These are phyloP conservation scores for Poronia punctata DNA, from an alignment of 495 filamentous ascomycete species.

Conservation along the genomic window DNA sequence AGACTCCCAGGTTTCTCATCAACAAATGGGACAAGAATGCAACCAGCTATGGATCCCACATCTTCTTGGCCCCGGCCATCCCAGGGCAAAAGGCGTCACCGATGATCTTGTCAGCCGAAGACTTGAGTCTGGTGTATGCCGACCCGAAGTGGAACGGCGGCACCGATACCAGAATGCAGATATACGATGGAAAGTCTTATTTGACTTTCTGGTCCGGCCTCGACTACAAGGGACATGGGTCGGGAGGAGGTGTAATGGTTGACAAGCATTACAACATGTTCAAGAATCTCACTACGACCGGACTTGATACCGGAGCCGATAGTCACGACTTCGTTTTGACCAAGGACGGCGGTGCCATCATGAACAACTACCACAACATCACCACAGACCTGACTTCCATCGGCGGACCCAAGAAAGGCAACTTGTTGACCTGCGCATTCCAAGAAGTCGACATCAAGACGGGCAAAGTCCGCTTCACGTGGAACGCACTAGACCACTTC, in stretches of 20 bases:
- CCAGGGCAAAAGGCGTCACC: conserved; percentile 2
- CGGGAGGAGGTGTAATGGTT: conserved; percentile 13
- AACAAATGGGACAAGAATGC: conserved; percentile 25
- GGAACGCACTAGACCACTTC: conserved; percentile 46
- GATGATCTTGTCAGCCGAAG: conserved; percentile 12
- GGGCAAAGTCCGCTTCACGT: conserved; percentile 45
- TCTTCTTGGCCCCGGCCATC: conserved; percentile 22
- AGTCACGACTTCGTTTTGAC: conserved; percentile 18
- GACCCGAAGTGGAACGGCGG: conserved; percentile 11
- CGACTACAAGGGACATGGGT: conserved; percentile 11
- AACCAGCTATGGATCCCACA: conserved; percentile 31
- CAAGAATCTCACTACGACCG: conserved; percentile 12
- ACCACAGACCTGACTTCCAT: conserved; percentile 11
- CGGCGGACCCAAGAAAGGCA: conserved; percentile 14
- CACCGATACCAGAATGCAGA: conserved; percentile 12
- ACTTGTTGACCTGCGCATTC: conserved; percentile 15
- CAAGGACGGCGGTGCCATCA: conserved; percentile 10
- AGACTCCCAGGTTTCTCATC: conserved; percentile 35
- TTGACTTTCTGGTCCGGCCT: conserved; percentile 18
- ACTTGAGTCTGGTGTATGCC: conserved; percentile 15
- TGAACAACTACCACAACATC: conserved; percentile 14
- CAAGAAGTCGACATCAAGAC: conserved; percentile 46
- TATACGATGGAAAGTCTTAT: conserved; percentile 12
- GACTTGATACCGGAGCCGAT: conserved; percentile 10
- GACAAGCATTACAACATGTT: conserved; percentile 12